phyloP scores from a whole-genome alignment of 2,329 filamentous ascomycete species.

The Pseudopyrenochaeta lycopersici region DNA sequence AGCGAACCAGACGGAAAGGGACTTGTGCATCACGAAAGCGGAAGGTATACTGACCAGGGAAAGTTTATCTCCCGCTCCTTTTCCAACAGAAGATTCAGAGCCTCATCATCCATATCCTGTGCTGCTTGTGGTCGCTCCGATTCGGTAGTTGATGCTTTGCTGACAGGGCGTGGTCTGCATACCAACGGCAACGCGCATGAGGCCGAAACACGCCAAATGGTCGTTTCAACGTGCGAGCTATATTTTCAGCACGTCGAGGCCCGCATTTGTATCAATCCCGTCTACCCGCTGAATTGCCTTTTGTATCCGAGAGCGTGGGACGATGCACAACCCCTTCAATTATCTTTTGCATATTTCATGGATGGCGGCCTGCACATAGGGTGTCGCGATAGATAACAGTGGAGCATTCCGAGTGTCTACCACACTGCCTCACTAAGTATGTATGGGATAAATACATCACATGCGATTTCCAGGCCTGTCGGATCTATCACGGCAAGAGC shows the following conservation, averaged over 20 bases:
- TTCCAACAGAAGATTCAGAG: background rate
- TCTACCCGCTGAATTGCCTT: conserved; percentile 2
- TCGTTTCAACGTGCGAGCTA: conserved; percentile 14
- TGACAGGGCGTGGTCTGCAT: conserved; percentile 6
- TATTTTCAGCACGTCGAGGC: conserved; percentile 6
- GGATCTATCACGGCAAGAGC: conserved; percentile 10
- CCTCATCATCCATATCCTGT: background rate
- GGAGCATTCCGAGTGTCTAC: too few relatives aligned
- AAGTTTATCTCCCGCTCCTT: background rate
- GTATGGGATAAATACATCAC: too few relatives aligned
- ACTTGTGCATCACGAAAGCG: conserved; percentile 6
- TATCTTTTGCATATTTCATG: too few relatives aligned
- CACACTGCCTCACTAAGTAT: too few relatives aligned
- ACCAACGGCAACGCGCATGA: conserved; percentile 19
- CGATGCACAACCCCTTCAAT: too few relatives aligned
- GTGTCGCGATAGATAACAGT: too few relatives aligned
- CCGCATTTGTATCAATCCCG: conserved; percentile 11
- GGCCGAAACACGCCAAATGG: conserved; percentile 23
- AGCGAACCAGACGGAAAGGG: conserved; percentile 31
- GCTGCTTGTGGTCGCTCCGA: background rate
- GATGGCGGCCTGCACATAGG: background rate
- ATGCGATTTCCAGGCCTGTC: background rate
- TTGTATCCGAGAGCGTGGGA: background rate
- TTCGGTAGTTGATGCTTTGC: background rate
- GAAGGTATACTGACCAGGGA: conserved; percentile 11